These are phyloP conservation scores for Beta macrorhiza DNA, from an alignment of 179 eudicot species.

Conservation along the genomic window DNA sequence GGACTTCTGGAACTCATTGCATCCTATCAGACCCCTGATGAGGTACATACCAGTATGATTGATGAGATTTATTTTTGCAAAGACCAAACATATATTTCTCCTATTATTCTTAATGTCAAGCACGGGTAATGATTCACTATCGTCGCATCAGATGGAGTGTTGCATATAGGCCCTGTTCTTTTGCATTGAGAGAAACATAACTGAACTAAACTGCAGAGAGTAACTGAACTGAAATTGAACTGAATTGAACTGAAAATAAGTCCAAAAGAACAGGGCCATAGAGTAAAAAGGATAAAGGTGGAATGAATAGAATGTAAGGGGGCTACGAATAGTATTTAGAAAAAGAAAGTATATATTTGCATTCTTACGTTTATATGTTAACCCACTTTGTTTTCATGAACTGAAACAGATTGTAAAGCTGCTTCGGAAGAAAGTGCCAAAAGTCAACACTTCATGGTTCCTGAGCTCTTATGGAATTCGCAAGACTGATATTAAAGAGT, in stretches of 20 bases:
- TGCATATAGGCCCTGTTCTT: too few relatives aligned
- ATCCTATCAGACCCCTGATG: not conserved
- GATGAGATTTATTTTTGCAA: too few relatives aligned
- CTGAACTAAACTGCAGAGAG: too few relatives aligned
- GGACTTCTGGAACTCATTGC: not conserved
- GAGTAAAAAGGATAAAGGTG: too few relatives aligned
- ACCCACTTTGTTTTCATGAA: not conserved
- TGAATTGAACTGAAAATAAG: too few relatives aligned
- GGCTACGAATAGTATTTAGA: too few relatives aligned
- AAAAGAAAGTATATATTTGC: not conserved
- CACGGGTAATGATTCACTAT: too few relatives aligned
- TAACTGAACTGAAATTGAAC: too few relatives aligned
- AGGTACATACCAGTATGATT: not conserved
- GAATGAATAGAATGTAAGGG: too few relatives aligned
- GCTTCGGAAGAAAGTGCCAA: not conserved
- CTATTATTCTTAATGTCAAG: not conserved
- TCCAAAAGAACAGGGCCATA: too few relatives aligned
- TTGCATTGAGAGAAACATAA: too few relatives aligned
- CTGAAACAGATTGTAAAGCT: not conserved
- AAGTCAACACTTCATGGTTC: not conserved
- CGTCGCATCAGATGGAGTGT: too few relatives aligned
- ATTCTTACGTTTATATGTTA: not conserved
- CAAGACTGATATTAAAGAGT: slow-evolving; percentile 2
- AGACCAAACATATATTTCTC: not conserved
- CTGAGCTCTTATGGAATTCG: slow-evolving; percentile 17